Percentiles rank a stretch among this genome's conserved stretches.
Conservation (phyloP, 2,329 filamentous ascomycete species). For the Periconia digitata region DNA sequence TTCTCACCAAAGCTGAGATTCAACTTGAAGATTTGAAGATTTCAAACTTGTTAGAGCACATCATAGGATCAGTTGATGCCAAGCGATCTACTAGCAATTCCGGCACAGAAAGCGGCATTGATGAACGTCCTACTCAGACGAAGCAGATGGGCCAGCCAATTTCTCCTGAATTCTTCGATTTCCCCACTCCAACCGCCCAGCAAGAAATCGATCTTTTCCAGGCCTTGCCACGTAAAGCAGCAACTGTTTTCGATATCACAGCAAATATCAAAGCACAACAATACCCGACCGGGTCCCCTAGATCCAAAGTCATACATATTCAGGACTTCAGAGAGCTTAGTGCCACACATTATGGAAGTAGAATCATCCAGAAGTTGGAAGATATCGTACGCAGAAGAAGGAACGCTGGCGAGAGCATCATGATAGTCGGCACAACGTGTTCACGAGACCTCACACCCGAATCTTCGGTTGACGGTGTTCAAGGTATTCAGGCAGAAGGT, state of each 20-base stretch:
- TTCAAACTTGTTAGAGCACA: slow-evolving; percentile 31
- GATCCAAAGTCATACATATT: slow-evolving; percentile 72
- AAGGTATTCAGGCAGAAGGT: slow-evolving; percentile 48
- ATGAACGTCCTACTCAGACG: not conserved
- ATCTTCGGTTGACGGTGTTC: slow-evolving; percentile 47
- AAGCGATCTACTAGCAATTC: slow-evolving; percentile 27
- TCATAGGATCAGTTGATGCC: slow-evolving; percentile 34
- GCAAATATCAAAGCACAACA: slow-evolving; percentile 21
- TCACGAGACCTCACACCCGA: slow-evolving; percentile 52
- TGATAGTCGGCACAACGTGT: slow-evolving; percentile 77
- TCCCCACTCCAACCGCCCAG: slow-evolving; percentile 22
- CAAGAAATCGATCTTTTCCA: slow-evolving; percentile 27
- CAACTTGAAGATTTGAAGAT: slow-evolving; percentile 43
- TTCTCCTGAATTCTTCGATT: slow-evolving; percentile 34
- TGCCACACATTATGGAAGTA: slow-evolving; percentile 67
- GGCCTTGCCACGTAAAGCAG: slow-evolving; percentile 20
- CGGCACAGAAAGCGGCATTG: slow-evolving; percentile 4
- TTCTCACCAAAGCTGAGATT: slow-evolving; percentile 28
- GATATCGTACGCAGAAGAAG: slow-evolving; percentile 72
- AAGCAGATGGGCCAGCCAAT: slow-evolving; percentile 3
- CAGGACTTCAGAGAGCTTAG: slow-evolving; percentile 80
- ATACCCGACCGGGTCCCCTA: slow-evolving; percentile 23
- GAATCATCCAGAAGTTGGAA: slow-evolving; percentile 70
- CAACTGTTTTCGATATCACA: slow-evolving; percentile 15
- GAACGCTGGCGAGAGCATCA: slow-evolving; percentile 68